Base-by-base conservation (phyloP, 257 asterid genomes). In the Haberlea rhodopensis region DNA sequence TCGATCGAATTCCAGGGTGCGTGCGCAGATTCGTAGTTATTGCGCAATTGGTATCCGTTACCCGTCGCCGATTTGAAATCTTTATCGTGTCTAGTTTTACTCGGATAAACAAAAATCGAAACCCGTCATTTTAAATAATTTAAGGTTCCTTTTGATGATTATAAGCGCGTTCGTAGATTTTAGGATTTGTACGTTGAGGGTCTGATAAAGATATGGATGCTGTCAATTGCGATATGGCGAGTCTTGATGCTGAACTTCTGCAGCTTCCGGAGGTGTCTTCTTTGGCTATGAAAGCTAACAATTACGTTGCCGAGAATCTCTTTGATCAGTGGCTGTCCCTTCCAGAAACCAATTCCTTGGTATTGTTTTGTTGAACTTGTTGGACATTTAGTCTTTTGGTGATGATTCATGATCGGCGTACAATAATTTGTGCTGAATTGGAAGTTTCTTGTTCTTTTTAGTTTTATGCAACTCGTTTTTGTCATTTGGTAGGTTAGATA, bases 321-420 rank as follows among this genome's bases (percentile, higher is more conserved):
- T 92, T 78, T 26, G 95, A 89, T 83, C 97, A 87, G 83, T 92
- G 99, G 99, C 94, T 92, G 25, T 89, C 96, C 34, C 91, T 92
- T 45, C 85, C 95, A 24, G 99, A 87, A 56, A 85, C 99, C 67
- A 70, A 70, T 53, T 72, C 81, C 28, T 60, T 85, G 97, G 99
- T 92, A 81, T 67, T 28, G 22, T 60, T 57, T 22, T 19, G 16
- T 48, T 55, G 6, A 13, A 15, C 51, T 43, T 43, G 5, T 43
- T 43, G 51, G 2, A 43, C 51, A 43, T 43, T 43, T 37, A 13
- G 16, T 37, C 16, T 37, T 4, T 37, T 37, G 18, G n/a, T 37
- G 46, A n/a, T 13, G 8, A 15, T 40, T 40, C 49, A 40, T 15
- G 49, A 43, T 43, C 19, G 40, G 40, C 40, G 20, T 43, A 15